Evolutionary conservation across 306 rosid genomes (phyloP).

Genomic region (Lablab purpureus): DNA sequence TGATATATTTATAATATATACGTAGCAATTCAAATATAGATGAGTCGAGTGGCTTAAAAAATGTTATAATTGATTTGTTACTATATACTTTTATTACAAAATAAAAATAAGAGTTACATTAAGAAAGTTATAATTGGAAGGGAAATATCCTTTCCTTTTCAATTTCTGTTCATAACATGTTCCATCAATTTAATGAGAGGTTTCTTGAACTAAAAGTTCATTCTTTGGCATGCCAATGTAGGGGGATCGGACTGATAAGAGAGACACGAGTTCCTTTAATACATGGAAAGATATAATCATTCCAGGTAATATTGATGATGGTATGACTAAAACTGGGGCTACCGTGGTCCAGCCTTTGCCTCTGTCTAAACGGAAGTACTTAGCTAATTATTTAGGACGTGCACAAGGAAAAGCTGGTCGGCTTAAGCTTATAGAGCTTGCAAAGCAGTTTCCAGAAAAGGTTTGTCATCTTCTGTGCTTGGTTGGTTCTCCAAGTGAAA

Average conservation of each 20-base stretch:
- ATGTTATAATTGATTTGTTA: no score
- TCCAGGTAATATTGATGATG: constrained; percentile 93
- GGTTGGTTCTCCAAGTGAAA: constrained; percentile 25
- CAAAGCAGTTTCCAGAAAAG: constrained; percentile 86
- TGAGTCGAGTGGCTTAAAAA: no score
- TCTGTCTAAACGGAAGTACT: constrained; percentile 76
- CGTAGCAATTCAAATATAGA: no score
- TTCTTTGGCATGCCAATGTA: constrained; percentile 53
- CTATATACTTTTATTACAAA: no score
- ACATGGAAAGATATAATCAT: constrained; percentile 97
- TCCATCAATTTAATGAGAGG: background rate
- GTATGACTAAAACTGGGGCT: constrained; percentile 66
- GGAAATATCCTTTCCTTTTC: background rate
- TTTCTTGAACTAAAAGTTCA: constrained; percentile 24
- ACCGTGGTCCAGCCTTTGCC: constrained; percentile 75
- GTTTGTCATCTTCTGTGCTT: constrained; percentile 53
- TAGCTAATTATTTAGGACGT: constrained; percentile 96
- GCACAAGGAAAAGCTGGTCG: constrained; percentile 96
- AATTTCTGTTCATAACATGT: background rate
- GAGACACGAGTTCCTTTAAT: constrained; percentile 87
- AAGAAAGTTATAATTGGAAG: no score
- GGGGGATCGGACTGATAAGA: constrained; percentile 98
- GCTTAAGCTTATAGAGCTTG: constrained; percentile 80
- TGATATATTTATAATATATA: no score
- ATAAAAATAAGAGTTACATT: no score